phyloP scores from a whole-genome alignment of 164 flowering plant species.

The Umbilicus rupestris region DNA sequence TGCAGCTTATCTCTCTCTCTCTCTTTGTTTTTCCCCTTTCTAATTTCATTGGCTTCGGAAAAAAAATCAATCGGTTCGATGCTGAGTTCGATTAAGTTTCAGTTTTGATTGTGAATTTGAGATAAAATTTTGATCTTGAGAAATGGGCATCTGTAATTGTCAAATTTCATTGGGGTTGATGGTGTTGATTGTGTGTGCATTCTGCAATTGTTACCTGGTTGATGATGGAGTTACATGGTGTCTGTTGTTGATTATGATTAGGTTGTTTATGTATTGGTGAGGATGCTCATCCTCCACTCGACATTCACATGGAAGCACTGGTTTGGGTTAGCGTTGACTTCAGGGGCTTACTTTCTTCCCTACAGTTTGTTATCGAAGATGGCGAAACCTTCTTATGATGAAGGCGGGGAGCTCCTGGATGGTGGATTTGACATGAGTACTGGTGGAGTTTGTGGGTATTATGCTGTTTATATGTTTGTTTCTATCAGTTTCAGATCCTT shows the following conservation, averaged over 20 bases:
- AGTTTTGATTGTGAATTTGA: background rate
- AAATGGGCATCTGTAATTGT: background rate
- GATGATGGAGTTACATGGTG: no score
- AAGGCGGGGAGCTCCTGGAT: constrained; percentile 78
- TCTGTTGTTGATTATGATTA: background rate
- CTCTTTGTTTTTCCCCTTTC: background rate
- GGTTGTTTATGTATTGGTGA: constrained; percentile 9
- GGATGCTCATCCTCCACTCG: constrained; percentile 6
- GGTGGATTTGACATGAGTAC: constrained; percentile 96
- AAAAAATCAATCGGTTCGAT: no score
- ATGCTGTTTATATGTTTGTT: background rate
- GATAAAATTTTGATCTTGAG: background rate
- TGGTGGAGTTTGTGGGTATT: constrained; percentile 88
- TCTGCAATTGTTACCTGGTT: background rate
- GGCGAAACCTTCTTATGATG: constrained; percentile 65
- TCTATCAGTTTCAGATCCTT: background rate
- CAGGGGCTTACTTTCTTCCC: constrained; percentile 50
- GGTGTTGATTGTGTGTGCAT: background rate
- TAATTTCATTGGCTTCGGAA: no score
- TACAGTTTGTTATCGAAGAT: constrained; percentile 65
- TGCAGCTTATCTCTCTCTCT: background rate
- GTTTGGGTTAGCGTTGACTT: constrained; percentile 27
- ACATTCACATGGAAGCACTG: constrained; percentile 7
- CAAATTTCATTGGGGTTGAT: background rate
- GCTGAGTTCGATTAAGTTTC: background rate